These are phyloP conservation scores for Letharia columbiana DNA, from an alignment of 495 filamentous ascomycete genomes.

Conservation along the genomic window DNA sequence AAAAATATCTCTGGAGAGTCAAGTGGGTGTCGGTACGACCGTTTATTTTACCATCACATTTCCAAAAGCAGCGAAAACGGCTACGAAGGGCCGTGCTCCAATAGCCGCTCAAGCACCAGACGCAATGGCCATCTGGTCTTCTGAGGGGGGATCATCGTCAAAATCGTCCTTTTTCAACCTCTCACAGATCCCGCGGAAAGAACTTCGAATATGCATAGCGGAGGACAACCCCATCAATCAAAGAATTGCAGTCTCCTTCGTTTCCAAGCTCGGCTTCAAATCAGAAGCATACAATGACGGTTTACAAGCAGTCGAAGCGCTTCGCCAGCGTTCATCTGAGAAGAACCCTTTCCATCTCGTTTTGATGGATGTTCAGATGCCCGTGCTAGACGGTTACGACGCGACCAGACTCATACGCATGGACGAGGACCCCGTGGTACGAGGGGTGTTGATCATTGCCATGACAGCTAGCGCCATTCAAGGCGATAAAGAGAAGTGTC, in stretches of 20 bases:
- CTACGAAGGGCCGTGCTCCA: conserved; percentile 26
- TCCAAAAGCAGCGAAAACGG: conserved; percentile 59
- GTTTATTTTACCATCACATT: conserved; percentile 80
- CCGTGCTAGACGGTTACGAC: conserved; percentile 86
- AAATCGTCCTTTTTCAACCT: conserved; percentile 44
- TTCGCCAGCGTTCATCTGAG: conserved; percentile 58
- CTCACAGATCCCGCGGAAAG: conserved; percentile 61
- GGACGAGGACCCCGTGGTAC: conserved; percentile 63
- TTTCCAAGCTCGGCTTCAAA: conserved; percentile 71
- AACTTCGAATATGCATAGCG: conserved; percentile 79
- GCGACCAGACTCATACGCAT: conserved; percentile 72
- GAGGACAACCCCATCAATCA: conserved; percentile 91
- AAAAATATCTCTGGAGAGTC: conserved; percentile 71
- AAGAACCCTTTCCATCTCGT: conserved; percentile 66
- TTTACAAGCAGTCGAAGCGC: conserved; percentile 73
- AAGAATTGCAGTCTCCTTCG: conserved; percentile 84
- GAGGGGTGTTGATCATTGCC: conserved; percentile 74
- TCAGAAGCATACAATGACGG: conserved; percentile 82
- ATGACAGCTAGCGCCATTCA: conserved; percentile 92
- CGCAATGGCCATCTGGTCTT: conserved; percentile 51
- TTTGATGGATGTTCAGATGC: conserved; percentile 96
- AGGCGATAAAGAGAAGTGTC: conserved; percentile 83
- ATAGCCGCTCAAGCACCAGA: conserved; percentile 35
- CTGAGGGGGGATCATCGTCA: conserved; percentile 29
- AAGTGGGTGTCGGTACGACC: conserved; percentile 66